Percentiles rank a stretch among this genome's conserved stretches.
These are phyloP conservation scores for Helminthosporium solani DNA, from an alignment of 2,329 filamentous ascomycete genomes.

Conservation along the genomic window DNA sequence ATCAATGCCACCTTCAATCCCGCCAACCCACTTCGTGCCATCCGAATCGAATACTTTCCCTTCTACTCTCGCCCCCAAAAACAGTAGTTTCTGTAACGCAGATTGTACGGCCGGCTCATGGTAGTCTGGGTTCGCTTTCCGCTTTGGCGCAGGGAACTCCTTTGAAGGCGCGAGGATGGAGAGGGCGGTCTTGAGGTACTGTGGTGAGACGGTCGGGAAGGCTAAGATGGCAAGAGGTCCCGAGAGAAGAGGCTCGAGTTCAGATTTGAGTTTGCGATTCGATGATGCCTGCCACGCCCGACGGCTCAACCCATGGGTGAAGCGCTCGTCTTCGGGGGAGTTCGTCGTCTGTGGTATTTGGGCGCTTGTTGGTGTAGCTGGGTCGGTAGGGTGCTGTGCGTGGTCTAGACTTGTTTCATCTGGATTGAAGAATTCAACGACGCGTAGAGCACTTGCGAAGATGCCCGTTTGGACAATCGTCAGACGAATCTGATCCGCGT, in stretches of 20 bases:
- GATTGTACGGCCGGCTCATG: conserved; percentile 76
- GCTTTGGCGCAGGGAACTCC: conserved; percentile 74
- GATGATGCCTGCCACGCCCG: conserved; percentile 54
- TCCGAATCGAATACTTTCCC: conserved; percentile 78
- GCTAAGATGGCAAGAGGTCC: conserved; percentile 79
- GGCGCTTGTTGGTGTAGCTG: conserved; percentile 35
- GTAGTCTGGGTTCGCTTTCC: conserved; percentile 75
- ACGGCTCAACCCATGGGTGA: conserved; percentile 62
- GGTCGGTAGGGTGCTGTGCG: conserved; percentile 33
- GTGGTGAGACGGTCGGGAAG: conserved; percentile 79
- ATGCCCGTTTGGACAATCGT: conserved; percentile 88
- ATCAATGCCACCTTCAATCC: conserved; percentile 78
- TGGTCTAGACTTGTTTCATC: conserved; percentile 19
- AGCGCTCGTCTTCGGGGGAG: conserved; percentile 51
- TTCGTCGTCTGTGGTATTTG: conserved; percentile 33
- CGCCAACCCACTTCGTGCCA: conserved; percentile 68
- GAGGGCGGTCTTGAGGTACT: conserved; percentile 78
- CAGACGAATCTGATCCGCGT: conserved; percentile 65
- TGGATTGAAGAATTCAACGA: conserved; percentile 75
- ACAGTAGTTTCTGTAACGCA: conserved; percentile 80
- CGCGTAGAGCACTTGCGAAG: conserved; percentile 77
- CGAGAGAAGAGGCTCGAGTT: conserved; percentile 72
- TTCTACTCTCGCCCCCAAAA: conserved; percentile 85
- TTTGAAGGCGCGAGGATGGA: conserved; percentile 70
- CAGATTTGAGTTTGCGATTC: conserved; percentile 55